Percentiles rank a stretch among this genome's conserved stretches.
phyloP scores from a whole-genome alignment of 2,329 filamentous ascomycete species.

The Colletotrichum cereale region DNA sequence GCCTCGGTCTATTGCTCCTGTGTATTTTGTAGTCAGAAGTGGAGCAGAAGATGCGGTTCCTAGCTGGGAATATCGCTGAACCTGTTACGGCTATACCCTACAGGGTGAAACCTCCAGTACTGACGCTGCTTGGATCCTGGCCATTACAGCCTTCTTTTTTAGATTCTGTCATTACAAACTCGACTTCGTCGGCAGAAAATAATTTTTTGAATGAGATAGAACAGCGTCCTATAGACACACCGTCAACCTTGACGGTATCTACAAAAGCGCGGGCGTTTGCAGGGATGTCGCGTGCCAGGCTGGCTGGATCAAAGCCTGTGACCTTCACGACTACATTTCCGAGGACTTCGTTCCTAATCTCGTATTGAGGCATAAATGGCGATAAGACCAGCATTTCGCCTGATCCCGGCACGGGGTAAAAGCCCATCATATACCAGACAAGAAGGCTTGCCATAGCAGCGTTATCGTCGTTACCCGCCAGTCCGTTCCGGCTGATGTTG shows the following conservation, averaged over 20 bases:
- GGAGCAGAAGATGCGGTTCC: too few relatives aligned
- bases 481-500: neutral
- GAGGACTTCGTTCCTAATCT: neutral
- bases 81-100: too few relatives aligned
- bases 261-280: neutral
- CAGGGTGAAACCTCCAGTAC: neutral
- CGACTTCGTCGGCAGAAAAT: neutral
- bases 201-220: conserved; percentile 10
- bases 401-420: conserved; percentile 2
- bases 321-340: conserved; percentile 4
- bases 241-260: conserved; percentile 14
- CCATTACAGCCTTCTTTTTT: conserved; percentile 22
- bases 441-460: conserved; percentile 6
- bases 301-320: neutral
- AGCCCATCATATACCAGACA: neutral
- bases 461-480: conserved; percentile 9
- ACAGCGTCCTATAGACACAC: neutral
- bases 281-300: conserved; percentile 5
- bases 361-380: conserved; percentile 15
- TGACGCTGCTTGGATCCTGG: conserved; percentile 11
- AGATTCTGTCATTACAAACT: neutral
- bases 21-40: too few relatives aligned
- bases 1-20: too few relatives aligned
- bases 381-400: conserved; percentile 11
- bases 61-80: too few relatives aligned